Evolutionary conservation across 2,329 filamentous ascomycete genomes (phyloP), one percentile per base, ranked within the genome.

Genomic region (Scopulariopsis brevicaulis): DNA sequence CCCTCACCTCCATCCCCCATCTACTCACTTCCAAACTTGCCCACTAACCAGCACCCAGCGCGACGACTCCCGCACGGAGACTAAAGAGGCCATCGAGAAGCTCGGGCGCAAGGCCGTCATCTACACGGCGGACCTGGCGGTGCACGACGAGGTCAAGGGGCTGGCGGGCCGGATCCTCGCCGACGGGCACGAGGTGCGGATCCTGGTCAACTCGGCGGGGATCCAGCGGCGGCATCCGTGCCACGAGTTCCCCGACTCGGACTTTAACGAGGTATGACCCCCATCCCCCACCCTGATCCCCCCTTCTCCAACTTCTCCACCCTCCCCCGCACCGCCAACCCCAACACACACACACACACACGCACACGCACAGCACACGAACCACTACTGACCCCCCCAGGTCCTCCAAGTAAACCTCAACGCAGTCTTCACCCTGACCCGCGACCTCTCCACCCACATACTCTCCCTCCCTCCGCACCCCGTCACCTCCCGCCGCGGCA

Each of bases 341-440:
- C 8, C 28, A 8, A 32, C 4, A 32, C 4, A 32, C 28, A 32
- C 28, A 8, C 28, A 4, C 28, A 32, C 28, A 4, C 28, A 32
- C 28, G 4, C 28, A 32, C 28, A 32, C 28, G 28, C 28, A 8
- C 12, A 59, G 4, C 57, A 12, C 20, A 54, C 6, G n/a, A 34
- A 51, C 55, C 59, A 54, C 28, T 32, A 4, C 28, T 32, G 28
- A 59, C 53, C 18, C 40, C 8, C 24, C 37, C 22, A 79, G 79
- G 87, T 96, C 34, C 75, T 96, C 50, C 89, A 96, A 75, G 87
- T 96, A 55, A 96, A 96, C 73, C 82, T 96, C 53, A 87, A 81
- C 66, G 80, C 87, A 51, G 89, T 94, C 57, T 96, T 96, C 73
- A 83, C 83, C 0, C 78, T 95, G 58, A 82, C 83, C 72, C 84